phyloP scores from a whole-genome alignment of 768 basidiomycete species.

The Pleurotus tuber-regium region DNA sequence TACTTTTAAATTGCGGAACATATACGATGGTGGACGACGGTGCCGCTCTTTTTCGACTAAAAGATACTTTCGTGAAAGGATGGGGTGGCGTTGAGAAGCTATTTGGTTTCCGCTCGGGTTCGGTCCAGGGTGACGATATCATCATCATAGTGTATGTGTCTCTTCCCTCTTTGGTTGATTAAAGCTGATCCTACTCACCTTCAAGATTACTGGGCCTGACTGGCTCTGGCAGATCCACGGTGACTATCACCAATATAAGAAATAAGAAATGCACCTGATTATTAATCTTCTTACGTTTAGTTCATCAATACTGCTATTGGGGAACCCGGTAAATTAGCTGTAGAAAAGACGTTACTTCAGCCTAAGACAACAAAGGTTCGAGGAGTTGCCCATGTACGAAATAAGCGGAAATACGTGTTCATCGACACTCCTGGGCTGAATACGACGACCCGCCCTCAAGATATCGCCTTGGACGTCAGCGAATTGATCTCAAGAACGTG shows the following conservation, averaged over 20 bases:
- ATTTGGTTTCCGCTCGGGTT: no score
- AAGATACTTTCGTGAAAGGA: no score
- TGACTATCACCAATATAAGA: not conserved
- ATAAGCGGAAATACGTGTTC: slow-evolving; percentile 7
- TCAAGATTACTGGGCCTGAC: not conserved
- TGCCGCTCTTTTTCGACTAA: no score
- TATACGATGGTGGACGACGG: no score
- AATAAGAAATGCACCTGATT: not conserved
- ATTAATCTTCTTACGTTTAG: no score
- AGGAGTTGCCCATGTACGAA: not conserved
- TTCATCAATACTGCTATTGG: slow-evolving; percentile 4
- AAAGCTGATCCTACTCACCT: not conserved
- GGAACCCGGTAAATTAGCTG: not conserved
- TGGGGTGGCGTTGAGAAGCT: no score
- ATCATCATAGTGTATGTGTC: not conserved
- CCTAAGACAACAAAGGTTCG: not conserved
- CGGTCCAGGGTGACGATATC: no score
- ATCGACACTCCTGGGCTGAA: slow-evolving; percentile 21
- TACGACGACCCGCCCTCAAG: no score
- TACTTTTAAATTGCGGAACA: no score
- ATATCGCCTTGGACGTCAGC: slow-evolving; percentile 1
- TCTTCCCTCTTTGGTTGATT: not conserved
- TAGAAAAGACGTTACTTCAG: not conserved
- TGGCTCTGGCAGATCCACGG: slow-evolving; percentile 1
- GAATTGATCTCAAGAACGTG: slow-evolving; percentile 9